These are phyloP conservation scores for Rhizopogon rudus DNA, from an alignment of 768 basidiomycete genomes.

Conservation along the genomic window DNA sequence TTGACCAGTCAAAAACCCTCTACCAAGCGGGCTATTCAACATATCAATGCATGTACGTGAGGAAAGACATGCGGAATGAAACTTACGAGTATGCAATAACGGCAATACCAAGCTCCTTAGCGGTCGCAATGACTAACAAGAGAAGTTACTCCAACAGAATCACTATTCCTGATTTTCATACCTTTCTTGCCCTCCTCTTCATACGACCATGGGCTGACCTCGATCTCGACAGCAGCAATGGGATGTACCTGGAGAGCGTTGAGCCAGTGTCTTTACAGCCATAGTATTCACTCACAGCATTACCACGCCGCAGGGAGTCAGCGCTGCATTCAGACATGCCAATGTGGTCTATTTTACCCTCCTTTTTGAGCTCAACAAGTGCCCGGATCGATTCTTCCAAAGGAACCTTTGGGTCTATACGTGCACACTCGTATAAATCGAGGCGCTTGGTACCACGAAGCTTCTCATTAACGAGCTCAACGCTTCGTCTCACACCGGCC, in stretches of 20 bases:
- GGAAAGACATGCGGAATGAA: background rate
- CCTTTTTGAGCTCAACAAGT: constrained; percentile 36
- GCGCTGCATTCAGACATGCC: constrained; percentile 53
- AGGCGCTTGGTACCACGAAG: constrained; percentile 49
- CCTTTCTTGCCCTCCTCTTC: constrained; percentile 46
- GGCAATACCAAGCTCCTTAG: constrained; percentile 49
- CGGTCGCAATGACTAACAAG: constrained; percentile 42
- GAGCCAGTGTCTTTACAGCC: background rate
- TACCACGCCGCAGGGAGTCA: constrained; percentile 38
- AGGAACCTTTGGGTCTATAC: constrained; percentile 36
- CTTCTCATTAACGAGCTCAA: constrained; percentile 37
- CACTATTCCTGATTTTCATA: constrained; percentile 1
- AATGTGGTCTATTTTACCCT: constrained; percentile 43
- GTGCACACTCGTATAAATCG: constrained; percentile 55
- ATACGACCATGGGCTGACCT: constrained; percentile 59
- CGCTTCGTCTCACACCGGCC: constrained; percentile 44
- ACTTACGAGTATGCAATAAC: constrained; percentile 57
- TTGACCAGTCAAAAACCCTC: constrained; percentile 48
- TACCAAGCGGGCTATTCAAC: constrained; percentile 42
- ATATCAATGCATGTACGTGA: background rate
- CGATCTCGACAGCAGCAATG: constrained; percentile 60
- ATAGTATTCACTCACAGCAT: constrained; percentile 19
- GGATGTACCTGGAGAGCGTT: constrained; percentile 38
- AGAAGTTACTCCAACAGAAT: background rate
- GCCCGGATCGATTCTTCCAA: constrained; percentile 42